Percentiles rank a stretch among this genome's conserved stretches.
Conservation (phyloP, 495 filamentous ascomycete species). For the Xylaria cubensis region DNA sequence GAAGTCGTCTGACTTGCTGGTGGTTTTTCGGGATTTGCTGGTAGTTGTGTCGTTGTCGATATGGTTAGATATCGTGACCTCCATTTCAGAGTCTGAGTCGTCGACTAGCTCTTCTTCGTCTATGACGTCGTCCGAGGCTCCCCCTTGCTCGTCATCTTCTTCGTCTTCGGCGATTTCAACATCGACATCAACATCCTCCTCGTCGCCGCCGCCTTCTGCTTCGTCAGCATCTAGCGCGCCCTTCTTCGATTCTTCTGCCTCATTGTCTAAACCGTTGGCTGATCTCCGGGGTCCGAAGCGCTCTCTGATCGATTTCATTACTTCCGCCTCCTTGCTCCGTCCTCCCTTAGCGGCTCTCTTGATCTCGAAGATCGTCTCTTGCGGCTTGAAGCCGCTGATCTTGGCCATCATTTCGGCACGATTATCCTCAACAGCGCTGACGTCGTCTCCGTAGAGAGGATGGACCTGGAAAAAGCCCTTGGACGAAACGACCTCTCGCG, state of each 20-base stretch:
- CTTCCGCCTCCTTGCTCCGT: conserved; percentile 73
- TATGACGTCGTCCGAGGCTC: conserved; percentile 34
- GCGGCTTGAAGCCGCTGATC: conserved; percentile 84
- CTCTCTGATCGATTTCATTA: conserved; percentile 73
- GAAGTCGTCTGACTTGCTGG: conserved; percentile 48
- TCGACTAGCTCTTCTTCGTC: conserved; percentile 69
- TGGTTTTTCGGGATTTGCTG: conserved; percentile 49
- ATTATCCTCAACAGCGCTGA: conserved; percentile 67
- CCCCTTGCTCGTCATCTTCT: conserved; percentile 28
- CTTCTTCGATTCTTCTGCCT: conserved; percentile 40
- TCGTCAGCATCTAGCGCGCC: conserved; percentile 33
- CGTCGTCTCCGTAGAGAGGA: conserved; percentile 74
- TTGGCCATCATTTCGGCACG: conserved; percentile 84
- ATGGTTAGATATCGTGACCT: conserved; percentile 78
- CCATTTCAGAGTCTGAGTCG: conserved; percentile 79
- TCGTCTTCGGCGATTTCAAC: conserved; percentile 55
- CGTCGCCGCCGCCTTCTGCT: conserved; percentile 41
- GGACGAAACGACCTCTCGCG: conserved; percentile 73
- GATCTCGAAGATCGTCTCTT: conserved; percentile 94
- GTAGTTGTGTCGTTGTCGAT: conserved; percentile 14
- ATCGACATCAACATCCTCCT: conserved; percentile 42
- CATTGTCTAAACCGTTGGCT: conserved; percentile 40
- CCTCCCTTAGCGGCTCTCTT: conserved; percentile 69
- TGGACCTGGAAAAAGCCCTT: conserved; percentile 74
- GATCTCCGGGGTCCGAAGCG: conserved; percentile 60